Evolutionary conservation across 2,329 filamentous ascomycete genomes (phyloP).

Genomic region (Calonectria pseudoturangicola): DNA sequence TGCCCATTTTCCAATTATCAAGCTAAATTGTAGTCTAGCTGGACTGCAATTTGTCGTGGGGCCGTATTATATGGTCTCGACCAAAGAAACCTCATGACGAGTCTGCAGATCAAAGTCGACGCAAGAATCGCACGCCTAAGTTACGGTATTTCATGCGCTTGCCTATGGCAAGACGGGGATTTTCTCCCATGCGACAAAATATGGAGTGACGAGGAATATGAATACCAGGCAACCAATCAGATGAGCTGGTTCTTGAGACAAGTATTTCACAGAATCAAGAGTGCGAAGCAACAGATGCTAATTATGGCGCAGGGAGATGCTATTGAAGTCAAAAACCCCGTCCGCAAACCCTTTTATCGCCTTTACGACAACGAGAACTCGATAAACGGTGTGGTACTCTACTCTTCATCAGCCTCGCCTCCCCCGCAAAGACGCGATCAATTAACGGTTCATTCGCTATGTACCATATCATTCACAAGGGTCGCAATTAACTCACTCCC

Average conservation of each 20-base stretch:
- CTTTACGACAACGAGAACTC: rapidly evolving
- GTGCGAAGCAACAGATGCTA: not conserved
- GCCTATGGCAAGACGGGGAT: not conserved
- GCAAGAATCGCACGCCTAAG: slow-evolving; percentile 55
- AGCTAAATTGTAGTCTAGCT: slow-evolving; percentile 46
- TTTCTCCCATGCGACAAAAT: slow-evolving; percentile 39
- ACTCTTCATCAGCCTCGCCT: not conserved
- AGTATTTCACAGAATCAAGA: slow-evolving; percentile 15
- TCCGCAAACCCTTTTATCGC: rapidly evolving
- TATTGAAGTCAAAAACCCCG: slow-evolving; percentile 15
- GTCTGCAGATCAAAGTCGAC: slow-evolving; percentile 38
- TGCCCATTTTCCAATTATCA: not conserved
- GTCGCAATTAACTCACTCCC: slow-evolving; percentile 37
- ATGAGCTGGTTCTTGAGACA: slow-evolving; percentile 56
- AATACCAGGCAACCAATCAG: slow-evolving; percentile 41
- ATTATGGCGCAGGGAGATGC: slow-evolving; percentile 38
- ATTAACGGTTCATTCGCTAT: slow-evolving; percentile 39
- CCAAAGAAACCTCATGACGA: not conserved
- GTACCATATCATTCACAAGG: slow-evolving; percentile 43
- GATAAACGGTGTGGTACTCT: not conserved
- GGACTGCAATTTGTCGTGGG: slow-evolving; percentile 60
- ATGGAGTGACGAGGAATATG: slow-evolving; percentile 6
- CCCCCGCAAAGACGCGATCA: rapidly evolving
- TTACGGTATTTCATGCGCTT: slow-evolving; percentile 43
- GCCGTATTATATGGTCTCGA: slow-evolving; percentile 56